Base-by-base conservation (phyloP, 2,329 filamentous ascomycete genomes). In the Corynespora cassiicola region DNA sequence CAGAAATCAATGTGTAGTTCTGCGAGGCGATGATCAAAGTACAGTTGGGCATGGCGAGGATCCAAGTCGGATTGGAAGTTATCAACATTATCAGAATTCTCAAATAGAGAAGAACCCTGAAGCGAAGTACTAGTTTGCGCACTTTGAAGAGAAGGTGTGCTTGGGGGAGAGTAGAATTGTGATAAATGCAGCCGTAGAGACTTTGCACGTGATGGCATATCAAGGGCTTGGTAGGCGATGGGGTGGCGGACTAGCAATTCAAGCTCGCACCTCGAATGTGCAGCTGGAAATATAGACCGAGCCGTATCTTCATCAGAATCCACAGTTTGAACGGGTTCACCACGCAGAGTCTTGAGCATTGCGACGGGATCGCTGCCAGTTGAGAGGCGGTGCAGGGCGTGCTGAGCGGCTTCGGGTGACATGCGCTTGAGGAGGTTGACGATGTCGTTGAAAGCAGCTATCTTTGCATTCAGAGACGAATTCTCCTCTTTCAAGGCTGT, bases 401-500 rank as follows among this genome's bases (percentile, higher is more conserved):
- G 29, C 26, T 49, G 42, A 12, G 39, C 26, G 24, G 37, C 31
- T 21, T 45, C 31, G 18, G 36, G 34, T 26, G 45, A 27, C 25
- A 36, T 15, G 29, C 16, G 22, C 16, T 39, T 33, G 17, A 49
- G 35, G n/a, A 39, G 38, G 10, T 37, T 19, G 15, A 49, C 35
- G 17, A 49, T 39, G 5, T 42, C 42, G 14, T 42, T 22, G 4
- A 42, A 32, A 3, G 36, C 32, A 26, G 21, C 33, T 12, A 49
- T 10, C 16, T 45, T 49, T 22, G 45, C 42, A 11, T 42, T 38
- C 18, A 49, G 19, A 8, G 29, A 24, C 5, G 36, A 39, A 16
- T 48, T 48, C 25, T 48, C 45, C 22, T 38, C 37, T 36, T 48
- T 42, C 10, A 48, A 21, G 4, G 45, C 23, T 12, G 41, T 48